Evolutionary conservation across 768 basidiomycete genomes (phyloP).

Genomic region (Suillus paluster): DNA sequence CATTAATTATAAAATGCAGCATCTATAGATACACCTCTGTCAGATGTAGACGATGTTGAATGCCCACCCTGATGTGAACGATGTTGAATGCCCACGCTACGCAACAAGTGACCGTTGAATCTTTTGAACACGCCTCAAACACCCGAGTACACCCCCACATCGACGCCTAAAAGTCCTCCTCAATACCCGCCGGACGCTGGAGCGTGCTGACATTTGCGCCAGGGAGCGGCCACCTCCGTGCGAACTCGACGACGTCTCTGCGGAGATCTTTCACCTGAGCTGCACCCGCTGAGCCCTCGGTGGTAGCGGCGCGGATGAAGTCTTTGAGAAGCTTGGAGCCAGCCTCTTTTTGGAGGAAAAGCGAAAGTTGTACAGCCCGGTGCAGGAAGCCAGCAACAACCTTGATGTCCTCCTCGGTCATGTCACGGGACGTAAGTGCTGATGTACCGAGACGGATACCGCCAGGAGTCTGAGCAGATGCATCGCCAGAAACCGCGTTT

Average conservation of each 20-base stretch:
- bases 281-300: slow-evolving; percentile 72
- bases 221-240: slow-evolving; percentile 89
- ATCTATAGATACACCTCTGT: slow-evolving; percentile 31
- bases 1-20: slow-evolving; percentile 3
- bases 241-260: slow-evolving; percentile 82
- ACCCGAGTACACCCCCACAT: neutral
- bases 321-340: slow-evolving; percentile 95
- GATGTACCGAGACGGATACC: slow-evolving; percentile 97
- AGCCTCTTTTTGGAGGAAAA: slow-evolving; percentile 91
- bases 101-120: slow-evolving; percentile 56
- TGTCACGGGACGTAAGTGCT: slow-evolving; percentile 92
- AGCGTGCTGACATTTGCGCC: slow-evolving; percentile 65
- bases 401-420: slow-evolving; percentile 87
- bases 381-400: slow-evolving; percentile 90
- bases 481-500: slow-evolving; percentile 97
- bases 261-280: slow-evolving; percentile 73
- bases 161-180: slow-evolving; percentile 48
- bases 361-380: slow-evolving; percentile 90
- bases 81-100: slow-evolving; percentile 25
- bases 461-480: slow-evolving; percentile 93
- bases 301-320: slow-evolving; percentile 84
- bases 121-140: slow-evolving; percentile 33
- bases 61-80: slow-evolving; percentile 28
- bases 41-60: slow-evolving; percentile 38
- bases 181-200: slow-evolving; percentile 64